These are phyloP conservation scores for Xylariales sp. DNA, from an alignment of 2,329 filamentous ascomycete genomes.

Conservation along the genomic window DNA sequence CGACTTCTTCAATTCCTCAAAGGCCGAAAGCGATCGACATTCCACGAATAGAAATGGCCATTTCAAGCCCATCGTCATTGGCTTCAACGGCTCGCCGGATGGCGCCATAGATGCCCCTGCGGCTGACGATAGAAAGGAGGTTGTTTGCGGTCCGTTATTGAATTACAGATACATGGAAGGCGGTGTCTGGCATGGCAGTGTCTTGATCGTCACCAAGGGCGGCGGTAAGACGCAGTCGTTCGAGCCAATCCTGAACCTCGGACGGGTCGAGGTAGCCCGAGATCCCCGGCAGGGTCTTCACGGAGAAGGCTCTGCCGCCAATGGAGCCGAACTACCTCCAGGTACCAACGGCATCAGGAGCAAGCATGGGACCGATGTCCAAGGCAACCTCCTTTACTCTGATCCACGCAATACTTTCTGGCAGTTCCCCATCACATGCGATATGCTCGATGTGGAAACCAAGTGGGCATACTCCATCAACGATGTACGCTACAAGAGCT, in stretches of 20 bases:
- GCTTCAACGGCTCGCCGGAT: slow-evolving; percentile 31
- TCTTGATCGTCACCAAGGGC: slow-evolving; percentile 75
- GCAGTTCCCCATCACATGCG: slow-evolving; percentile 79
- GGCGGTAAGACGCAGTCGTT: slow-evolving; percentile 55
- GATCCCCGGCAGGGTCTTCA: slow-evolving; percentile 20
- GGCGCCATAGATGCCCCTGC: slow-evolving; percentile 18
- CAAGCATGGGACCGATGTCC: slow-evolving; percentile 36
- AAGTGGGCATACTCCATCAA: slow-evolving; percentile 76
- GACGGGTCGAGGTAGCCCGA: slow-evolving; percentile 29
- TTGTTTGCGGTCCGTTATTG: slow-evolving; percentile 68
- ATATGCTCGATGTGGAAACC: slow-evolving; percentile 65
- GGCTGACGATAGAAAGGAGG: slow-evolving; percentile 47
- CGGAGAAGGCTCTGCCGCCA: slow-evolving; percentile 24
- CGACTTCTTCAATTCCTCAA: slow-evolving; percentile 50
- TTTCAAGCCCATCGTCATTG: slow-evolving; percentile 47
- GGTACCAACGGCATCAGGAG: slow-evolving; percentile 38
- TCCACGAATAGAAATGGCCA: slow-evolving; percentile 27
- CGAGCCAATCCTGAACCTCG: slow-evolving; percentile 55
- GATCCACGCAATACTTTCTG: slow-evolving; percentile 77
- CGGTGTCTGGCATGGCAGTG: slow-evolving; percentile 74
- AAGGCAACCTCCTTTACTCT: slow-evolving; percentile 59
- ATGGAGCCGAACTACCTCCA: slow-evolving; percentile 22
- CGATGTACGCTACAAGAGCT: slow-evolving; percentile 56
- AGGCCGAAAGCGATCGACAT: slow-evolving; percentile 39
- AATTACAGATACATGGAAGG: slow-evolving; percentile 74